Evolutionary conservation across 2,329 filamentous ascomycete species (phyloP).

Genomic region (Ustulina deusta): DNA sequence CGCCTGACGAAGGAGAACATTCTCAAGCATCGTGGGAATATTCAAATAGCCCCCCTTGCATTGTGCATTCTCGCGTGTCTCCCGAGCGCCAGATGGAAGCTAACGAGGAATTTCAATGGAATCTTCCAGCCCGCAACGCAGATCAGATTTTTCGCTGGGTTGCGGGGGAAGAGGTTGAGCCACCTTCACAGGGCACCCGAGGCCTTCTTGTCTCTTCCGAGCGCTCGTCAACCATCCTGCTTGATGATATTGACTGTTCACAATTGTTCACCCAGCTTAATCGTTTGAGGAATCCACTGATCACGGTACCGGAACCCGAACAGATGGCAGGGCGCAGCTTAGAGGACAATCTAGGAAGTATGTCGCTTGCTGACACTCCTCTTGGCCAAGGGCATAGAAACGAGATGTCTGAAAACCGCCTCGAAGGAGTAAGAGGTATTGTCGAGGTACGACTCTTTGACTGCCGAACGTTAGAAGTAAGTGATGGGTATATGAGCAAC

Average conservation of each 20-base stretch:
- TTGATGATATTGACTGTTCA: neutral
- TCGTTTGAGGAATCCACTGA: neutral
- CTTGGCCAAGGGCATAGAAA: neutral
- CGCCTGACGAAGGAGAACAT: neutral
- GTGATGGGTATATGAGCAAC: neutral
- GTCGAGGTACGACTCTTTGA: neutral
- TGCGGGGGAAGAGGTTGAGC: neutral
- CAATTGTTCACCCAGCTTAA: neutral
- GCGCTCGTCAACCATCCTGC: neutral
- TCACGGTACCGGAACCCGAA: neutral
- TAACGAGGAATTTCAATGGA: neutral
- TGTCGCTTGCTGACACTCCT: neutral
- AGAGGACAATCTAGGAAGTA: neutral
- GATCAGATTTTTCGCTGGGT: neutral
- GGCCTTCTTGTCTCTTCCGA: neutral
- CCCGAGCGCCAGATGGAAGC: neutral
- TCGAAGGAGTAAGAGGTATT: neutral
- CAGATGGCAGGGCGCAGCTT: neutral
- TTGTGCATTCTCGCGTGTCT: neutral
- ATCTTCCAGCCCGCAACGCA: neutral
- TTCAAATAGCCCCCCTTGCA: neutral
- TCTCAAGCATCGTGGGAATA: neutral
- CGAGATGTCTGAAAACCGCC: neutral
- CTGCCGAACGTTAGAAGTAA: neutral
- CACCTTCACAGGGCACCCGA: neutral